A percentile compares a stretch with the other conserved stretches of the same genome.
Conservation (phyloP, 495 filamentous ascomycete species). For the Neurospora sp. region DNA sequence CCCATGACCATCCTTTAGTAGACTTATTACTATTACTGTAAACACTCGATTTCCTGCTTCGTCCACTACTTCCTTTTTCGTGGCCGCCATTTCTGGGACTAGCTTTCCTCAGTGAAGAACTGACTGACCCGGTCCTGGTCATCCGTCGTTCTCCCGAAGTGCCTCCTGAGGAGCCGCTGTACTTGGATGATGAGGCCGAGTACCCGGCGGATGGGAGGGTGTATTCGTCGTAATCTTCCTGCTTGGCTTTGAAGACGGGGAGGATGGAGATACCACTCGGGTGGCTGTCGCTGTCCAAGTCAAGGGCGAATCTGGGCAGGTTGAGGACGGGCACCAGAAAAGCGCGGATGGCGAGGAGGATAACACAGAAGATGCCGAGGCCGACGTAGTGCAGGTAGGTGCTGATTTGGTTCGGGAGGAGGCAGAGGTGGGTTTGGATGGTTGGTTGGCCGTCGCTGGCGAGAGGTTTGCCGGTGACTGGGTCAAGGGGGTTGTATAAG, state of each 20-base stretch:
- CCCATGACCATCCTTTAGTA: not conserved
- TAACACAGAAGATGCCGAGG: conserved; percentile 49
- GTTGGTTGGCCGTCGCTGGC: conserved; percentile 40
- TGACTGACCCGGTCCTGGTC: conserved; percentile 13
- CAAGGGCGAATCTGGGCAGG: conserved; percentile 35
- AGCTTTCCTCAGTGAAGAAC: not conserved
- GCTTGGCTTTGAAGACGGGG: conserved; percentile 37
- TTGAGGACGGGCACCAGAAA: conserved; percentile 41
- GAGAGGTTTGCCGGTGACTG: conserved; percentile 44
- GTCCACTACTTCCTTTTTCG: conserved; percentile 2
- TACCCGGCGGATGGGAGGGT: conserved; percentile 15
- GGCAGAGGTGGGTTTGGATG: conserved; percentile 78
- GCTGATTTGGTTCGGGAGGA: conserved; percentile 76
- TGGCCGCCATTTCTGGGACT: not conserved
- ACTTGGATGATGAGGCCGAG: conserved; percentile 14
- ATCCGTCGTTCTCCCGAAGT: conserved; percentile 6
- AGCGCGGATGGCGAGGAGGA: conserved; percentile 50
- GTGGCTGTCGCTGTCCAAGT: conserved; percentile 12
- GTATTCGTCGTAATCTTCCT: conserved; percentile 32
- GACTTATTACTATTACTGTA: not conserved
- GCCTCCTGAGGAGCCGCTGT: conserved; percentile 1
- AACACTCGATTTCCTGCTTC: conserved; percentile 1
- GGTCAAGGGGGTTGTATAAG: conserved; percentile 80
- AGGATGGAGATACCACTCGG: conserved; percentile 11
- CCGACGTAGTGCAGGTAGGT: conserved; percentile 71